These are phyloP conservation scores for Pseudogymnoascus sp. DNA, from an alignment of 2,329 filamentous ascomycete genomes.

Conservation along the genomic window DNA sequence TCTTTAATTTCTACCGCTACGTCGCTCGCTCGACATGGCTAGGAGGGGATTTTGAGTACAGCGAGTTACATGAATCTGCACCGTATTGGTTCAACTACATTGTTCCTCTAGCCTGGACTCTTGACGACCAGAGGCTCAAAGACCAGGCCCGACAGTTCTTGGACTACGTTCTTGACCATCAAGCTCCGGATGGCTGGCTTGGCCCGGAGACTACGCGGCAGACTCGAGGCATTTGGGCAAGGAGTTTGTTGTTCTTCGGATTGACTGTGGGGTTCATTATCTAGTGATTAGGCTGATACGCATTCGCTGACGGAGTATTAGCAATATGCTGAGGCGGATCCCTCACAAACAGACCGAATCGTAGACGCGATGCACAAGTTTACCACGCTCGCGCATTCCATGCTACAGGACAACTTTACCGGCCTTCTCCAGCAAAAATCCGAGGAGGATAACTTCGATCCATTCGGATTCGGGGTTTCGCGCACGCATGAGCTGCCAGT, in stretches of 20 bases:
- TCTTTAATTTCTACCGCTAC: slow-evolving; percentile 48
- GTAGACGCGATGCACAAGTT: slow-evolving; percentile 43
- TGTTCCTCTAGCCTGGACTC: slow-evolving; percentile 45
- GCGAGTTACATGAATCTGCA: slow-evolving; percentile 43
- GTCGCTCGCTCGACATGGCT: slow-evolving; percentile 44
- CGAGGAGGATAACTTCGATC: slow-evolving; percentile 33
- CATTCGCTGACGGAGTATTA: not conserved
- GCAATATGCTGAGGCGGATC: slow-evolving; percentile 40
- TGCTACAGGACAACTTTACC: slow-evolving; percentile 45
- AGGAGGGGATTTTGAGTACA: slow-evolving; percentile 44
- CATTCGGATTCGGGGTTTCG: slow-evolving; percentile 28
- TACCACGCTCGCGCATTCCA: slow-evolving; percentile 41
- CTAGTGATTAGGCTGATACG: not conserved
- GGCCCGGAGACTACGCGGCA: slow-evolving; percentile 40
- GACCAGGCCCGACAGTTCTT: slow-evolving; percentile 38
- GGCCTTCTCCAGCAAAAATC: slow-evolving; percentile 37
- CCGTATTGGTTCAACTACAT: slow-evolving; percentile 49
- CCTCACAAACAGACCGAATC: slow-evolving; percentile 34
- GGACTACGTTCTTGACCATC: slow-evolving; percentile 40
- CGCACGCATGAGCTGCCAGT: slow-evolving; percentile 34
- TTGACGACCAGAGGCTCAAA: slow-evolving; percentile 42
- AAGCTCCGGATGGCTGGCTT: slow-evolving; percentile 49
- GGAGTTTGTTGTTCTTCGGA: slow-evolving; percentile 43
- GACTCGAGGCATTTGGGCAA: slow-evolving; percentile 44
- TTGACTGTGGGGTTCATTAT: slow-evolving; percentile 26